Evolutionary conservation across 768 basidiomycete species (phyloP).

Genomic region (Rhodocollybia butyracea): DNA sequence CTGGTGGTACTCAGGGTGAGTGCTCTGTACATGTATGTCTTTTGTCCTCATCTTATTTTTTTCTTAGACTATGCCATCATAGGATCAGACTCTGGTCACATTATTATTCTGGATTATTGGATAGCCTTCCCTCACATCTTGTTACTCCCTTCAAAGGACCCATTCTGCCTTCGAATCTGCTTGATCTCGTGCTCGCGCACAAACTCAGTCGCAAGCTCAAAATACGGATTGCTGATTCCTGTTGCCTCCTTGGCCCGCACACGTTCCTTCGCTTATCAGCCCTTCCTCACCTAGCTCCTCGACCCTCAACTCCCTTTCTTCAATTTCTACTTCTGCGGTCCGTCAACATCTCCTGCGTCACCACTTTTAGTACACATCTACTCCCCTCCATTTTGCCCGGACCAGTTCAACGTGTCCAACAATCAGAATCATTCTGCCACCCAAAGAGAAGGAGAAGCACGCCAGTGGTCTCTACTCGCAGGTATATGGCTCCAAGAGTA

Average conservation of each 20-base stretch:
- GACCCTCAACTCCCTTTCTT: too few species aligned
- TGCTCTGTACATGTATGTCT: too few species aligned
- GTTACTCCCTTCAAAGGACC: slow-evolving; percentile 83
- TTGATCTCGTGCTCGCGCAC: slow-evolving; percentile 45
- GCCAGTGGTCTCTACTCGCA: slow-evolving; percentile 5
- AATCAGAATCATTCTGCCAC: slow-evolving; percentile 44
- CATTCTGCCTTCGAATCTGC: slow-evolving; percentile 79
- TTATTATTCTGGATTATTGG: too few species aligned
- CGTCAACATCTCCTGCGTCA: slow-evolving; percentile 39
- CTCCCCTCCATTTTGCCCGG: slow-evolving; percentile 22
- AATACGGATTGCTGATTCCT: slow-evolving; percentile 29
- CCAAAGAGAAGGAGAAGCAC: slow-evolving; percentile 20
- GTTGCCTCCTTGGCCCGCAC: slow-evolving; percentile 35
- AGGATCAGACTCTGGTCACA: too few species aligned
- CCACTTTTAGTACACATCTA: slow-evolving; percentile 26
- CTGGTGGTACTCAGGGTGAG: too few species aligned
- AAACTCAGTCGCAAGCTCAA: slow-evolving; percentile 12
- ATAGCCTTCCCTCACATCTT: slow-evolving; percentile 77
- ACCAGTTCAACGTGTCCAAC: slow-evolving; percentile 44
- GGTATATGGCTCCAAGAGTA: slow-evolving; percentile 2
- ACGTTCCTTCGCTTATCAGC: slow-evolving; percentile 41
- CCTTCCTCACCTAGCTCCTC: slow-evolving; percentile 57
- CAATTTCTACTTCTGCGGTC: slow-evolving; percentile 31
- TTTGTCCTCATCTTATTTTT: too few species aligned
- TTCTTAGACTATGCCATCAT: too few species aligned